A percentile compares a stretch with the other conserved stretches of the same genome.
phyloP scores from a whole-genome alignment of 2,329 filamentous ascomycete species.

The Diplodia mutila region DNA sequence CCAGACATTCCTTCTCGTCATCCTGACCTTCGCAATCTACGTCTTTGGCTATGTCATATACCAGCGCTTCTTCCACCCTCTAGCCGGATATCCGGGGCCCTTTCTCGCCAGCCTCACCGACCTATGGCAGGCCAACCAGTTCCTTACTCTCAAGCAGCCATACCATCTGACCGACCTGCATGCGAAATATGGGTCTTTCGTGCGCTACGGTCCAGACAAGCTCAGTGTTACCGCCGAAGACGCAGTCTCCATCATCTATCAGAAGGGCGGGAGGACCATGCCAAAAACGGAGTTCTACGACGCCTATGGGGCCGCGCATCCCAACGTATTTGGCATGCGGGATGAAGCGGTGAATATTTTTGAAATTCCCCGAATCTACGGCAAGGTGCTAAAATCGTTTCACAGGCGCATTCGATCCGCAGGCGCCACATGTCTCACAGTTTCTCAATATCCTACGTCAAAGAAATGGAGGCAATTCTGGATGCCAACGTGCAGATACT shows the following conservation, averaged over 20 bases:
- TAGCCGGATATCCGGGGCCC: constrained; percentile 38
- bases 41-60: constrained; percentile 28
- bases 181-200: constrained; percentile 34
- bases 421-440: constrained; percentile 40
- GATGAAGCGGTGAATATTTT: constrained; percentile 31
- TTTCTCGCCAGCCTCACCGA: constrained; percentile 40
- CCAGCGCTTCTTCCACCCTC: constrained; percentile 34
- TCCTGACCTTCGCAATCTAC: not conserved
- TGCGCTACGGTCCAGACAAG: constrained; percentile 39
- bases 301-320: constrained; percentile 37
- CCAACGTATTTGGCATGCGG: constrained; percentile 42
- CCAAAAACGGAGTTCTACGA: constrained; percentile 44
- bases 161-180: constrained; percentile 35
- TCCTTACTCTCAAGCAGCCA: constrained; percentile 33
- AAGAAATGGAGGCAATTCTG: constrained; percentile 42
- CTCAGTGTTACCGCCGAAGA: constrained; percentile 37
- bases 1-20: no score
- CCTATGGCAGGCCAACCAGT: constrained; percentile 38
- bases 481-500: constrained; percentile 39
- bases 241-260: constrained; percentile 37
- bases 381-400: not conserved
- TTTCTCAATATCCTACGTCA: constrained; percentile 41
- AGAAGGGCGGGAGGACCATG: constrained; percentile 34
- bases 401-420: constrained; percentile 30
- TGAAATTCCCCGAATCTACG: fast-evolving